Conservation (phyloP, 257 asterid species). For the Asclepias syriaca region DNA sequence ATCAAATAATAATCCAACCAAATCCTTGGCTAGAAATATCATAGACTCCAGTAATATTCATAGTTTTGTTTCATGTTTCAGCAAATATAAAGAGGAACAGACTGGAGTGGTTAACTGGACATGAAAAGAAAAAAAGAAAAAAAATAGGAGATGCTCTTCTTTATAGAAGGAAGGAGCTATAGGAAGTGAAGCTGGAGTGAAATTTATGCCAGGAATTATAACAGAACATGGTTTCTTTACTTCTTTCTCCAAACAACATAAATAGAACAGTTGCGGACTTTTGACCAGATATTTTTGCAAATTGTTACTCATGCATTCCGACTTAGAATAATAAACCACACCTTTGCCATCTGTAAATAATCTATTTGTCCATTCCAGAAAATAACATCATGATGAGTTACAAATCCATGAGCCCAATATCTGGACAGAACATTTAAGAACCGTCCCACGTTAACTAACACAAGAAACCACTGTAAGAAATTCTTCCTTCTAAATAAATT, state of each 20-base stretch:
- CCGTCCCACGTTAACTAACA: not conserved
- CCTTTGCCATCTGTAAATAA: not conserved
- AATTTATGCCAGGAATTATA: not conserved
- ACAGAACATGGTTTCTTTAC: not conserved
- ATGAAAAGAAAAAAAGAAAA: too few relatives aligned
- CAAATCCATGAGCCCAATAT: not conserved
- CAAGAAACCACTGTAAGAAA: not conserved
- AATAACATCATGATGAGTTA: not conserved
- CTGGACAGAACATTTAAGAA: not conserved
- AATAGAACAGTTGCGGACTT: not conserved
- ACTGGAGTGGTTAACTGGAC: not conserved
- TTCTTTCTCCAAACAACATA: not conserved
- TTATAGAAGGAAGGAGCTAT: not conserved
- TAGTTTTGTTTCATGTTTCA: not conserved
- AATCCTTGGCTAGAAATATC: not conserved
- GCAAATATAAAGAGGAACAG: not conserved
- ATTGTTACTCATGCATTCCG: not conserved
- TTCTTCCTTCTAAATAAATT: not conserved
- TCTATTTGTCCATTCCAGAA: not conserved
- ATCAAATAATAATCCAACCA: not conserved
- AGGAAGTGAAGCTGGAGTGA: not conserved
- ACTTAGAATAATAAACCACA: not conserved
- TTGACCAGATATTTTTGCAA: not conserved
- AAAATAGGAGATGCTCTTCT: not conserved
- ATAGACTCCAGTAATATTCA: not conserved